Evolutionary conservation across 1,284 basidiomycete species (phyloP).

Genomic region (Trichosporon faecale): DNA sequence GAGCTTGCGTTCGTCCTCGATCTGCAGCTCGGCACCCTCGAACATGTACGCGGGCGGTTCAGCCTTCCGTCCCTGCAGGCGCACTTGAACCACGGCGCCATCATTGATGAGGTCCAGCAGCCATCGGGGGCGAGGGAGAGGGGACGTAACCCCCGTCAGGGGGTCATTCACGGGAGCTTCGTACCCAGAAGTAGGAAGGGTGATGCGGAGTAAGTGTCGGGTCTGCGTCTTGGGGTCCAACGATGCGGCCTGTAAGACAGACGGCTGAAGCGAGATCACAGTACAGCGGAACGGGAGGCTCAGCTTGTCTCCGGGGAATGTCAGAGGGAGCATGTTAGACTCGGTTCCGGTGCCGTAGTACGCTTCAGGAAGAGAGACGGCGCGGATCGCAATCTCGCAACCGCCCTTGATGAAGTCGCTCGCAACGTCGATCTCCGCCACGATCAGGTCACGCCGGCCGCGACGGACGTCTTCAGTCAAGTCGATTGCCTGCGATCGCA

Average conservation of each 20-base stretch:
- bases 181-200: constrained; percentile 76
- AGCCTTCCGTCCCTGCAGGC: constrained; percentile 55
- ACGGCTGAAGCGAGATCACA: constrained; percentile 65
- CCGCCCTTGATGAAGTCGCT: constrained; percentile 35
- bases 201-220: constrained; percentile 70
- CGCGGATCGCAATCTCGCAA: constrained; percentile 39
- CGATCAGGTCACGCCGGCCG: constrained; percentile 38
- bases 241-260: constrained; percentile 67
- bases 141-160: constrained; percentile 65
- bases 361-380: constrained; percentile 41
- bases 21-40: constrained; percentile 58
- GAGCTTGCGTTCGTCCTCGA: constrained; percentile 69
- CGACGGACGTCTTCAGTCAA: constrained; percentile 43
- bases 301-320: constrained; percentile 29
- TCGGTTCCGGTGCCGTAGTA: constrained; percentile 21
- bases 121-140: constrained; percentile 71
- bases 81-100: constrained; percentile 64
- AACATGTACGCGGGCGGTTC: constrained; percentile 53
- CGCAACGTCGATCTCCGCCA: constrained; percentile 42
- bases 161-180: constrained; percentile 73
- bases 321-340: constrained; percentile 29
- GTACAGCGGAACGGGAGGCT: constrained; percentile 46
- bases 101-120: constrained; percentile 65
- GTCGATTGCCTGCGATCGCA: constrained; percentile 41
- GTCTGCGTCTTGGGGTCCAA: constrained; percentile 52